Evolutionary conservation across 2,329 filamentous ascomycete species (phyloP), one percentile per base, ranked within the genome.

Genomic region (Claviceps spartinae): DNA sequence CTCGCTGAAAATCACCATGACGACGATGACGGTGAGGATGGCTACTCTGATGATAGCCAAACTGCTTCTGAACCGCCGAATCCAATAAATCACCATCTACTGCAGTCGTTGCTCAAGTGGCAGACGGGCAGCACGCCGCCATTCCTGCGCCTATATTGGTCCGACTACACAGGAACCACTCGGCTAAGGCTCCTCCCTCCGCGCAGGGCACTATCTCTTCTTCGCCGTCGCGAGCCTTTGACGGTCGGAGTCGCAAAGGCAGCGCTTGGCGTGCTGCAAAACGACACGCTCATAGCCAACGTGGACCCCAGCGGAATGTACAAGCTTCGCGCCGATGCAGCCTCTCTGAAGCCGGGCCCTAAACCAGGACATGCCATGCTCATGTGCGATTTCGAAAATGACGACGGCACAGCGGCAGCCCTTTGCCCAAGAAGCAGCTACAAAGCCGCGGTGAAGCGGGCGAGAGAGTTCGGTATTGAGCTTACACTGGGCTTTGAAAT

Each of bases 401-500:
- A 74, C 38, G 71, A 79, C 37, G 79, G 79, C 1, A 66, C 69
- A 0, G 62, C 67, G 0, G 69, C 80, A 1, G 55, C 58, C 1
- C 55, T 82, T 0, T 94, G 87, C 59, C 86, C 88, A 1, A 76
- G 86, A 51, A 71, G 79, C 43, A 63, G 83, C 52, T 69, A 94
- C 51, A 69, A 78, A 51, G 70, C 66, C 3, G 70, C 81, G 0
- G 61, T 83, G 1, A 68, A 74, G 0, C 66, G 68, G 5, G 76
- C 85, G 0, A 67, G 73, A 11, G 59, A 66, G 2, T 69, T 78
- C 40, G 71, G 73, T 1, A 70, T 88, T 2, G 66, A 72, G 3
- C 79, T 89, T 47, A 71, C 83, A 0, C 66, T 88, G 16, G 88
- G 88, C 0, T 94, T 93, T 57, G 88, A 95, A 65, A 80, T 94